These are phyloP conservation scores for Rhododendron henanense DNA, from an alignment of 148 eudicot genomes.

Conservation along the genomic window DNA sequence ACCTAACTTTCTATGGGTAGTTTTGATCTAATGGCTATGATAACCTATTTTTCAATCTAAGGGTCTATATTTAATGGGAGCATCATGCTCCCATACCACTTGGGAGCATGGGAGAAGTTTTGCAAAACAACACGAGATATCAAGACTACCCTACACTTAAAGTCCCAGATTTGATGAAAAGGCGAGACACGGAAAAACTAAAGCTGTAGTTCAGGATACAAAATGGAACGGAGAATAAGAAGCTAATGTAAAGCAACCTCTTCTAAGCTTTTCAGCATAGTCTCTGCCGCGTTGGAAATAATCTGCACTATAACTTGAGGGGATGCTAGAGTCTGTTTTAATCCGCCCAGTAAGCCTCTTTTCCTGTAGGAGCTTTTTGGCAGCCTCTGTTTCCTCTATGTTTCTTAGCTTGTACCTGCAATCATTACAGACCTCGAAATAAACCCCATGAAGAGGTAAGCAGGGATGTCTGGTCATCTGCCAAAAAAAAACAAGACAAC, in stretches of 20 bases:
- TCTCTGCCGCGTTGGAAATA: constrained; percentile 90
- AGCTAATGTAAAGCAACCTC: constrained; percentile 46
- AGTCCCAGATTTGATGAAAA: background rate
- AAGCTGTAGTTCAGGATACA: background rate
- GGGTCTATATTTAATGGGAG: no score
- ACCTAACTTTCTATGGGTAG: background rate
- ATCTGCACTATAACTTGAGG: constrained; percentile 85
- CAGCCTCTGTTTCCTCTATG: constrained; percentile 98
- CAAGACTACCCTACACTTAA: background rate
- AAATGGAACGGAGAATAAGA: background rate
- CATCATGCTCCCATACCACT: no score
- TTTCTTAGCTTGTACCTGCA: constrained; percentile 83
- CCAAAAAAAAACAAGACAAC: background rate
- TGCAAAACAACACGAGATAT: background rate
- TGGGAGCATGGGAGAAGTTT: no score
- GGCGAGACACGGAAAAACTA: background rate
- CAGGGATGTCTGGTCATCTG: background rate
- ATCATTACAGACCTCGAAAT: background rate
- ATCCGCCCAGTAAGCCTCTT: constrained; percentile 68
- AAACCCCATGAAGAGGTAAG: background rate
- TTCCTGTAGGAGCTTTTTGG: constrained; percentile 90
- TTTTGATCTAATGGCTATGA: no score
- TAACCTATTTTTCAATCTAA: no score
- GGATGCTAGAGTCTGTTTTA: constrained; percentile 63
- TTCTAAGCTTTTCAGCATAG: constrained; percentile 89